These are phyloP conservation scores for Claviceps pazoutovae DNA, from an alignment of 2,329 filamentous ascomycete genomes.

Conservation along the genomic window DNA sequence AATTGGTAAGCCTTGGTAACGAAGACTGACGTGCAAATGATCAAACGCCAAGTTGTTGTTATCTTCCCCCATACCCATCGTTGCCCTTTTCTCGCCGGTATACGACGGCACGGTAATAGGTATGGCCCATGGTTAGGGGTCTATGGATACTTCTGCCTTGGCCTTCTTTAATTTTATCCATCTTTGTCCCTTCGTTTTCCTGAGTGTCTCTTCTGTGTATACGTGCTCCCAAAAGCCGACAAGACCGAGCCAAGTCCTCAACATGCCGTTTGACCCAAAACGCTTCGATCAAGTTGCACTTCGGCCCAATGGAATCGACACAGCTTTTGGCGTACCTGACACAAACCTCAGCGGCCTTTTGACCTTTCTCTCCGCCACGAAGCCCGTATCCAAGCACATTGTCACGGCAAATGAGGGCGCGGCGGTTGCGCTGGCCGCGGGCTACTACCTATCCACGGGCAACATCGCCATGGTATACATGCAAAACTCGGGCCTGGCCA, in stretches of 20 bases:
- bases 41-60: background rate
- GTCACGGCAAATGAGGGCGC: constrained; percentile 4
- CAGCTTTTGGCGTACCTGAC: constrained; percentile 3
- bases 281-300: background rate
- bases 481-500: constrained; percentile 2
- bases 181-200: background rate
- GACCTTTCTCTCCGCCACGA: background rate
- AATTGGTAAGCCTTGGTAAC: background rate
- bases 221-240: too few species aligned
- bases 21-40: background rate
- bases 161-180: too few species aligned
- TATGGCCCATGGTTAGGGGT: too few species aligned
- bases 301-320: background rate
- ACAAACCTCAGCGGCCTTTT: constrained; percentile 1
- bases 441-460: constrained; percentile 1
- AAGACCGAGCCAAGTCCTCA: background rate
- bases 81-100: too few species aligned
- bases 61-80: background rate
- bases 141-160: too few species aligned
- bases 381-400: background rate
- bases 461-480: constrained; percentile 1
- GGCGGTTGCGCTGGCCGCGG: constrained; percentile 2
- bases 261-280: constrained; percentile 1
- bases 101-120: too few species aligned
- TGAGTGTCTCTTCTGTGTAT: background rate